Evolutionary conservation across 306 rosid species (phyloP).

Genomic region (Vicia faba): DNA sequence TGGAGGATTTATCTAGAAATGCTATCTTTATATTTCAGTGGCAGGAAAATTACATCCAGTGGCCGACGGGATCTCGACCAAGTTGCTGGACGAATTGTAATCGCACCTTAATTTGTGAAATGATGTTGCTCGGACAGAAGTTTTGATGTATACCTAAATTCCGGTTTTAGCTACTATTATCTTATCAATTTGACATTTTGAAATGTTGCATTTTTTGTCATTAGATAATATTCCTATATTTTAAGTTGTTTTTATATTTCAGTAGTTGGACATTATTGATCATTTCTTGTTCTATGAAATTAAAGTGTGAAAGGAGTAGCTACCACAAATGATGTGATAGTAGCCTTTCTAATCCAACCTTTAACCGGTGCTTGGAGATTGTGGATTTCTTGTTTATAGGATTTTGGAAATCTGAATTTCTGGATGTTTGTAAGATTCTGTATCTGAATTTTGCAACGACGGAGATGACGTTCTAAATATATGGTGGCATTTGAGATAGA

Average conservation of each 20-base stretch:
- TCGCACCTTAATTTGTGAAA: conserved; percentile 35
- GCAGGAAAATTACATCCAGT: conserved; percentile 47
- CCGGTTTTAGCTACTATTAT: neutral
- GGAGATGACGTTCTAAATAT: too few relatives aligned
- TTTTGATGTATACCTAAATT: conserved; percentile 3
- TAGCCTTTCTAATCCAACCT: too few relatives aligned
- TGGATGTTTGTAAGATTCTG: too few relatives aligned
- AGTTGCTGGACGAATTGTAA: conserved; percentile 44
- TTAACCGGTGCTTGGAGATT: too few relatives aligned
- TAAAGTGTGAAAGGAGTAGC: too few relatives aligned
- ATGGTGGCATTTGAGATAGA: too few relatives aligned
- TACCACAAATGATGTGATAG: too few relatives aligned
- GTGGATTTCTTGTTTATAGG: too few relatives aligned
- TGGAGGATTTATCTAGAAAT: neutral
- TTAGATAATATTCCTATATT: conserved; percentile 22
- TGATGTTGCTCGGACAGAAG: neutral
- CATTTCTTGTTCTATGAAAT: neutral
- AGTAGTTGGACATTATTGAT: conserved; percentile 6
- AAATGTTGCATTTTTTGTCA: neutral
- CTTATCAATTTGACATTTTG: neutral
- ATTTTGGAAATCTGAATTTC: too few relatives aligned
- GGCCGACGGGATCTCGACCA: conserved; percentile 47
- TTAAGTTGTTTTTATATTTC: neutral
- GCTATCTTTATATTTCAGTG: conserved; percentile 27
- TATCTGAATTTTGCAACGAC: too few relatives aligned